Evolutionary conservation across 176 grass and related monocot genomes (phyloP), one percentile per base, ranked within the genome.

Genomic region (Dendrocalamus sinicus): DNA sequence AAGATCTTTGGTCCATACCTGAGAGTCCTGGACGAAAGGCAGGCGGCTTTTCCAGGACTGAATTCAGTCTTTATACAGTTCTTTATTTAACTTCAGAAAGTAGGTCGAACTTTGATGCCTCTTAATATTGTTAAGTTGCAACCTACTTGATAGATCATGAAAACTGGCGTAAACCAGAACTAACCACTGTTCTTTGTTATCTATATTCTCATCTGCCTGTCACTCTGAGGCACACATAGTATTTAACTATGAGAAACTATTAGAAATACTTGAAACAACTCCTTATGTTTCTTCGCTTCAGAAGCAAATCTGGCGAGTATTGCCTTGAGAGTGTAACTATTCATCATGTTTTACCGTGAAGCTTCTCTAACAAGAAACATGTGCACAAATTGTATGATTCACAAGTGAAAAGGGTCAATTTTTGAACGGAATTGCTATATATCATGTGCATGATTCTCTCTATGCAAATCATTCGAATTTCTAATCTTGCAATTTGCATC

Each of bases 1-100:
- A 69, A 40, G 5, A 82, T 40, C 62, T 48, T 48, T 76, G 79
- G 79, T 83, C 86, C 52, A 52, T 32, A 77, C 8, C 52, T 40
- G 50, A 67, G 28, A 81, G 60, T 51, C 60, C 75, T 47, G 8
- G 17, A 15, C 0, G 23, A 71, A 82, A 15, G 24, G 13, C 24
- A 24, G 48, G 48, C 19, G 0, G 20, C 16, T 57, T 80, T 75
- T 45, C 1, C 12, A 16, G 37, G n/a, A 23, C 63, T 88, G 80
- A 8, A 83, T 62, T 52, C 15, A 30, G 23, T 60, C 23, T 59
- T 69, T 24, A 2, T 45, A 7, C n/a, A 2, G 16, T 58, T 30
- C 26, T 17, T 60, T 60, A 5, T 70, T 24, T 57, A 51, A 46
- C 7, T 68, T 54, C 12, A 35, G n/a, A 61, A 43, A 22, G 43